These are phyloP conservation scores for Phycomyces blakesleeanus DNA, from an alignment of 192 early-diverging fungal genomes.

Conservation along the genomic window DNA sequence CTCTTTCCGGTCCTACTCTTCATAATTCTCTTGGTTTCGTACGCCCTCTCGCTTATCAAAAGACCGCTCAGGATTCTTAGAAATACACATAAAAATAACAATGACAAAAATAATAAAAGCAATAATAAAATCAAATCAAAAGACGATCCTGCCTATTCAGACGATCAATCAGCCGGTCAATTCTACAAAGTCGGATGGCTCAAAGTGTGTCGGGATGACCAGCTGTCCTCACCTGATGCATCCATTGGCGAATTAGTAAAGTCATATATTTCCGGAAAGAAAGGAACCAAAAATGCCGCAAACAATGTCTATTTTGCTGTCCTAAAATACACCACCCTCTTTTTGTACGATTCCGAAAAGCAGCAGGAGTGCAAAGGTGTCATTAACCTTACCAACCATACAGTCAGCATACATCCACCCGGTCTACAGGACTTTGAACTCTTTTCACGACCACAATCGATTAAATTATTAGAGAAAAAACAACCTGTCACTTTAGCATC, in stretches of 20 bases:
- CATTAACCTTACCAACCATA: conserved; percentile 65
- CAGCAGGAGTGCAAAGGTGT: conserved; percentile 76
- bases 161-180: conserved; percentile 1
- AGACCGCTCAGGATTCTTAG: not conserved
- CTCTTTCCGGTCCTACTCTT: conserved; percentile 37
- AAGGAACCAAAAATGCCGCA: conserved; percentile 17
- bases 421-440: conserved; percentile 59
- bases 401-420: conserved; percentile 52
- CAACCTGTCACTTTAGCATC: not conserved
- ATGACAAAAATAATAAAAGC: too few species aligned
- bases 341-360: conserved; percentile 77
- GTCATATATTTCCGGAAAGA: conserved; percentile 37
- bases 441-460: conserved; percentile 54
- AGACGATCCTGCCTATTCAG: not conserved
- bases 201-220: conserved; percentile 30
- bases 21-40: conserved; percentile 17
- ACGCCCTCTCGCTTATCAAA: not conserved
- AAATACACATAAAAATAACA: conserved; percentile 1
- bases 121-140: not conserved
- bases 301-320: conserved; percentile 68
- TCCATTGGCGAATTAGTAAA: conserved; percentile 35
- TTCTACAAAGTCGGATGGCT: conserved; percentile 43
- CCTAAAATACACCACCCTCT: conserved; percentile 74
- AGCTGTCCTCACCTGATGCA: conserved; percentile 17
- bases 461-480: conserved; percentile 44